Evolutionary conservation across 345 rosid species (phyloP), one percentile per base, ranked within the genome.

Genomic region (Turnera subulata): DNA sequence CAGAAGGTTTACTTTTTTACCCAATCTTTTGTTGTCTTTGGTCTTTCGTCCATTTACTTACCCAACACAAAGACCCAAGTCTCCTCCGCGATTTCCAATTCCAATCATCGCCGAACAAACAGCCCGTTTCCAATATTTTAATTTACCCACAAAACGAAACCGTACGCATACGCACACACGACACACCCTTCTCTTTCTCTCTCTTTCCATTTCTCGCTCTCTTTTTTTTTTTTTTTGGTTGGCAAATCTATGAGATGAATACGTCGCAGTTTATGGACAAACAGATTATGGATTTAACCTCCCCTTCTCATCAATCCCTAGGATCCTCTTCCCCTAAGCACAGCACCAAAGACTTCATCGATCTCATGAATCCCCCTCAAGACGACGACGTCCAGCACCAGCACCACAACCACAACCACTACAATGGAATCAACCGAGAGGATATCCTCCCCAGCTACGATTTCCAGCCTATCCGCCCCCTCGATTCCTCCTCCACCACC

Each of bases 391-490:
- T 24, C 6, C 58, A 18, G 17, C 45, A 12, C 23, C 16, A 43
- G 15, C 50, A 43, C 48, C 21, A 33, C 45, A 32, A 23, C 40
- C 40, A 37, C 40, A 37, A 42, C 45, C 45, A 42, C 45, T 57
- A 63, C 37, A 71, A 79, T 47, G 86, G 71, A 25, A 68, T 67
- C 22, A 58, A 64, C 72, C 79, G 73, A 77, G 98, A 91, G 60
- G 82, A 80, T 66, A 88, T 91, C 72, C 50, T 84, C 12, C 82
- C 97, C 16, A 88, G 91, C 77, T 91, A 85, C 62, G 98, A 91
- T 83, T 91, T 88, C 58, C 90, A 84, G 61, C 90, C 85, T 46
- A 80, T 91, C 62, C 90, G 90, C 20, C 80, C 88, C 50, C 32
- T 58, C 18, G 66, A 71, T 44, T 45, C 62, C 20, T 64, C 73